phyloP scores from a whole-genome alignment of 495 filamentous ascomycete species.

The Hypoxylon trugodes region DNA sequence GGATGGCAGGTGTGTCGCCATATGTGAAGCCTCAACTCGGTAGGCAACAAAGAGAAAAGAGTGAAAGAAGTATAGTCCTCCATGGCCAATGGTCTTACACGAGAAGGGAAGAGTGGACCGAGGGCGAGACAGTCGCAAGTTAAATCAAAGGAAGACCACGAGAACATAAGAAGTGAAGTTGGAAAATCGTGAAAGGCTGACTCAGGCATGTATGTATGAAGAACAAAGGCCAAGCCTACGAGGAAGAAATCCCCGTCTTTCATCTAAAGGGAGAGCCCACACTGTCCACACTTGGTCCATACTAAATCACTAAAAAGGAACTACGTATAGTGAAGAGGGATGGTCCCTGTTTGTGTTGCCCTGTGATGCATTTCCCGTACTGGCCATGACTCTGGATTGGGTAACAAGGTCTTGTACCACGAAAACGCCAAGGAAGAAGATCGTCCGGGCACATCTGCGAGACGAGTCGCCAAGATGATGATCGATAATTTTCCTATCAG shows the following conservation, averaged over 20 bases:
- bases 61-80: slow-evolving; percentile 43
- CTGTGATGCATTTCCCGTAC: slow-evolving; percentile 23
- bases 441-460: slow-evolving; percentile 28
- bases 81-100: slow-evolving; percentile 21
- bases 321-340: slow-evolving; percentile 23
- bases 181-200: slow-evolving; percentile 3
- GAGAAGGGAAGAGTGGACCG: slow-evolving; percentile 1
- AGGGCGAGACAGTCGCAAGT: too few relatives aligned
- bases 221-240: slow-evolving; percentile 14
- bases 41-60: slow-evolving; percentile 53
- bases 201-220: slow-evolving; percentile 28
- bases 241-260: slow-evolving; percentile 8
- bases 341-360: slow-evolving; percentile 29
- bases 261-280: slow-evolving; percentile 26
- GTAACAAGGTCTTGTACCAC: slow-evolving; percentile 14
- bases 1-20: slow-evolving; percentile 52
- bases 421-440: slow-evolving; percentile 34
- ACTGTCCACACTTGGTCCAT: slow-evolving; percentile 11
- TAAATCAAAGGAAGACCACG: too few relatives aligned
- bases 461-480: slow-evolving; percentile 30
- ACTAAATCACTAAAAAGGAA: slow-evolving; percentile 19
- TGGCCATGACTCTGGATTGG: slow-evolving; percentile 27
- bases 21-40: slow-evolving; percentile 61
- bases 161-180: slow-evolving; percentile 11
- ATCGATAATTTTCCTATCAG: slow-evolving; percentile 33